Percentiles rank a stretch among this genome's conserved stretches.
Conservation (phyloP, 2,329 filamentous ascomycete genomes). For the Pseudocercospora cruenta region DNA sequence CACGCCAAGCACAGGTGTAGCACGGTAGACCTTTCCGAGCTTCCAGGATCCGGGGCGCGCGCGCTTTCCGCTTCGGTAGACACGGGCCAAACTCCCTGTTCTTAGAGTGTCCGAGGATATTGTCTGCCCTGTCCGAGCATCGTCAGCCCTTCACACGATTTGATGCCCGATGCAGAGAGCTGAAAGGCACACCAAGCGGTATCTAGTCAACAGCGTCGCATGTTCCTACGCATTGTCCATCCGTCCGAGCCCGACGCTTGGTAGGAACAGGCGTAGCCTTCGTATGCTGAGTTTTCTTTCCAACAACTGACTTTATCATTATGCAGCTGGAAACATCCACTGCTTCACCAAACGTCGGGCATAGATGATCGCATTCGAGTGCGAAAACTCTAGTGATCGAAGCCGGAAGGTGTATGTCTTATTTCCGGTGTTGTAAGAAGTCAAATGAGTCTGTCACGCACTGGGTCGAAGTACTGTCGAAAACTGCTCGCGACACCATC, state of each 20-base stretch:
- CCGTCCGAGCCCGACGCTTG: neutral
- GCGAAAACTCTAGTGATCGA: neutral
- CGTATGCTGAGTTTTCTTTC: neutral
- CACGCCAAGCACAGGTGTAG: neutral
- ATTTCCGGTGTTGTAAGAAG: neutral
- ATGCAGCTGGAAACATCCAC: neutral
- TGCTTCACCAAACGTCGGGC: neutral
- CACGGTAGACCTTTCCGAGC: neutral
- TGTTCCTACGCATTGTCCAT: neutral
- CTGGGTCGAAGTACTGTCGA: conserved; percentile 8
- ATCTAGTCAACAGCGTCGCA: neutral
- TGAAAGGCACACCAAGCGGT: neutral
- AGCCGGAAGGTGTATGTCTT: neutral
- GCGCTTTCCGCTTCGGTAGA: neutral
- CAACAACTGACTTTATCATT: neutral
- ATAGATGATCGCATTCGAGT: neutral
- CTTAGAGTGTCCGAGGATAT: neutral
- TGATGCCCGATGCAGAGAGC: neutral
- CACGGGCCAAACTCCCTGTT: neutral
- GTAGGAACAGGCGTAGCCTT: neutral
- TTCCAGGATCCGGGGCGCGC: neutral
- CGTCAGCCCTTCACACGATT: too few species aligned
- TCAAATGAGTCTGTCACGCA: neutral
- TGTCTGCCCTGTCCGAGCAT: too few species aligned
- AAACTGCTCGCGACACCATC: neutral